Evolutionary conservation across 805 yeast genomes (phyloP).

Genomic region (Candida ovalis): DNA sequence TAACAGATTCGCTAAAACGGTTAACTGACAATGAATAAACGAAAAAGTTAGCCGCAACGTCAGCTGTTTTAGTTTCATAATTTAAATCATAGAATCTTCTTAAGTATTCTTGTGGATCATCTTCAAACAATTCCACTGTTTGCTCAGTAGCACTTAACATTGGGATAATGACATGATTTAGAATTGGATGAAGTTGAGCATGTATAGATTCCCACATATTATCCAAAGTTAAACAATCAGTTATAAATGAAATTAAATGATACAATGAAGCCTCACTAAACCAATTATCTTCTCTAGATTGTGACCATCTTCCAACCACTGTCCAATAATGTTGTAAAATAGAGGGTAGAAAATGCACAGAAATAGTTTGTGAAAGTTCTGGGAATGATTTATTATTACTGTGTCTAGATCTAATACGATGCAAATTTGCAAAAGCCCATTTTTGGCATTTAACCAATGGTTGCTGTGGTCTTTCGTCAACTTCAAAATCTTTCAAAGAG

Average conservation of each 20-base stretch:
- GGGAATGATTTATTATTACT: slow-evolving; percentile 22
- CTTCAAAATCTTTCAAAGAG: slow-evolving; percentile 41
- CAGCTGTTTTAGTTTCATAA: slow-evolving; percentile 45
- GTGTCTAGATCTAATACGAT: slow-evolving; percentile 63
- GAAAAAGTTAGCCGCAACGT: slow-evolving; percentile 47
- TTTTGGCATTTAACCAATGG: slow-evolving; percentile 69
- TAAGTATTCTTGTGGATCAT: slow-evolving; percentile 86
- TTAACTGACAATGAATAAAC: slow-evolving; percentile 14
- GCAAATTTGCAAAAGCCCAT: slow-evolving; percentile 80
- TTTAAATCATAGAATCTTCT: slow-evolving; percentile 61
- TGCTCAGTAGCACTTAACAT: slow-evolving; percentile 65
- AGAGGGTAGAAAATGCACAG: slow-evolving; percentile 63
- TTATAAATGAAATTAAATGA: slow-evolving; percentile 58
- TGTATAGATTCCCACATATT: slow-evolving; percentile 61
- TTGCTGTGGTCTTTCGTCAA: slow-evolving; percentile 41
- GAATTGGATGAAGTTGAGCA: slow-evolving; percentile 59
- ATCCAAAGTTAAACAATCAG: slow-evolving; percentile 51
- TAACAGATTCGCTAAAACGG: slow-evolving; percentile 39
- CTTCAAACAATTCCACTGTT: slow-evolving; percentile 70
- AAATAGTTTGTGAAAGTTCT: slow-evolving; percentile 34
- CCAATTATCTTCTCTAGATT: slow-evolving; percentile 45
- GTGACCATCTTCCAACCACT: slow-evolving; percentile 69
- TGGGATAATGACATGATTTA: slow-evolving; percentile 74
- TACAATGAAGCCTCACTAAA: slow-evolving; percentile 58
- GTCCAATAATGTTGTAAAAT: slow-evolving; percentile 56